A percentile compares a stretch with the other conserved stretches of the same genome.
These are phyloP conservation scores for Phytophthora hybrid DNA, from an alignment of 352 stramenopile genomes.

Conservation along the genomic window DNA sequence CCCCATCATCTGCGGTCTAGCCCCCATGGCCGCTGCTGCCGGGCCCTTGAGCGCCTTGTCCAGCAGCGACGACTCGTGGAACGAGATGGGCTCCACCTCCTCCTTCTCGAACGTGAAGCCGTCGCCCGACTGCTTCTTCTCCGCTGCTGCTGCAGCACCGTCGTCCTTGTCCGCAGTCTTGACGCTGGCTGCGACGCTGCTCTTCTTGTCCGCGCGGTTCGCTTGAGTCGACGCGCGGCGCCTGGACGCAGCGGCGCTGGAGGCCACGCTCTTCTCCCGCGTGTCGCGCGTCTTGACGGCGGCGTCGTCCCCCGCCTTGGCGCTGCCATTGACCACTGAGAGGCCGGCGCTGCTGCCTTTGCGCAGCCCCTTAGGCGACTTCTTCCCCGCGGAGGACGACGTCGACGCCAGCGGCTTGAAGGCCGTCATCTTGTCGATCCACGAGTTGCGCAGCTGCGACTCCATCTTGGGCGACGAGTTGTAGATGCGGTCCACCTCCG, in stretches of 20 bases:
- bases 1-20: slow-evolving; percentile 66
- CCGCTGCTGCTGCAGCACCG: not conserved
- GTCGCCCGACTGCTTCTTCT: slow-evolving; percentile 45
- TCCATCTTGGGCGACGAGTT: slow-evolving; percentile 92
- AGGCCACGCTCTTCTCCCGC: slow-evolving; percentile 36
- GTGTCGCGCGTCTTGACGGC: slow-evolving; percentile 30
- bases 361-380: slow-evolving; percentile 47
- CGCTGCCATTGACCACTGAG: slow-evolving; percentile 1
- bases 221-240: slow-evolving; percentile 40
- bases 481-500: slow-evolving; percentile 90
- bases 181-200: slow-evolving; percentile 20
- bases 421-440: slow-evolving; percentile 88
- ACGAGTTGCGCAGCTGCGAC: slow-evolving; percentile 86
- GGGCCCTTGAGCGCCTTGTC: slow-evolving; percentile 81
- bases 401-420: slow-evolving; percentile 63
- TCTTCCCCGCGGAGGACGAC: slow-evolving; percentile 44
- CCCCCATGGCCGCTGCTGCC: slow-evolving; percentile 49
- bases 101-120: slow-evolving; percentile 80
- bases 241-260: slow-evolving; percentile 26
- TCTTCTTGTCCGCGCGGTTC: slow-evolving; percentile 37
- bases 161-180: slow-evolving; percentile 32
- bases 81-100: slow-evolving; percentile 64
- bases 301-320: slow-evolving; percentile 26
- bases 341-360: slow-evolving; percentile 35
- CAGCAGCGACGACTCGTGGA: slow-evolving; percentile 76